phyloP scores from a whole-genome alignment of 805 yeast genomes.

The Sungouiella thailandica region DNA sequence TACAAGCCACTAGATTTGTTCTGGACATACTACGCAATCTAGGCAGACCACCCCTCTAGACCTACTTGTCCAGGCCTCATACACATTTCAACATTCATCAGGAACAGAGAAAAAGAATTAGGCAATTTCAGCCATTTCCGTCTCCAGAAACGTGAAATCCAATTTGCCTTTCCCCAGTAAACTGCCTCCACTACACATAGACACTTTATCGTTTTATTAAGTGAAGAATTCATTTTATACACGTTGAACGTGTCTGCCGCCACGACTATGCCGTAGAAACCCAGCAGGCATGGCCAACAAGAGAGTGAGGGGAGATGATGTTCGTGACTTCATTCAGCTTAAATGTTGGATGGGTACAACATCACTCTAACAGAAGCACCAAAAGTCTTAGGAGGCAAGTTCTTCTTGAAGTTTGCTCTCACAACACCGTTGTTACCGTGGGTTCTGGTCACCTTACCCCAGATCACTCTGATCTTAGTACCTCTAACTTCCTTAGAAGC shows the following conservation, averaged over 20 bases:
- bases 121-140: too few species aligned
- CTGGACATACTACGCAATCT: too few species aligned
- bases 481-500: slow-evolving; percentile 98
- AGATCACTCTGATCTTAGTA: slow-evolving; percentile 97
- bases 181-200: too few species aligned
- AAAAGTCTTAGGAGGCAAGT: slow-evolving; percentile 99
- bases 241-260: slow-evolving; percentile 16
- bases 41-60: too few species aligned
- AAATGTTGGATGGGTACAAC: slow-evolving; percentile 99
- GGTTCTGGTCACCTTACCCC: slow-evolving; percentile 99
- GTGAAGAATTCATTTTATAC: slow-evolving; percentile 18
- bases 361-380: slow-evolving; percentile 99
- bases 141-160: too few species aligned
- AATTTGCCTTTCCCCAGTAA: too few species aligned
- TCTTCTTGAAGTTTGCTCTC: slow-evolving; percentile 98
- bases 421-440: slow-evolving; percentile 99
- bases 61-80: too few species aligned
- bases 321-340: slow-evolving; percentile 32
- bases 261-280: too few species aligned
- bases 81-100: too few species aligned
- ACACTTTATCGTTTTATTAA: too few species aligned
- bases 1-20: too few species aligned
- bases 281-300: slow-evolving; percentile 7
- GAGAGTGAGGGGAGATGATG: slow-evolving; percentile 8
- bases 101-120: too few species aligned